Evolutionary conservation across 2,329 filamentous ascomycete species (phyloP).

Genomic region (Sclerotinia minor): DNA sequence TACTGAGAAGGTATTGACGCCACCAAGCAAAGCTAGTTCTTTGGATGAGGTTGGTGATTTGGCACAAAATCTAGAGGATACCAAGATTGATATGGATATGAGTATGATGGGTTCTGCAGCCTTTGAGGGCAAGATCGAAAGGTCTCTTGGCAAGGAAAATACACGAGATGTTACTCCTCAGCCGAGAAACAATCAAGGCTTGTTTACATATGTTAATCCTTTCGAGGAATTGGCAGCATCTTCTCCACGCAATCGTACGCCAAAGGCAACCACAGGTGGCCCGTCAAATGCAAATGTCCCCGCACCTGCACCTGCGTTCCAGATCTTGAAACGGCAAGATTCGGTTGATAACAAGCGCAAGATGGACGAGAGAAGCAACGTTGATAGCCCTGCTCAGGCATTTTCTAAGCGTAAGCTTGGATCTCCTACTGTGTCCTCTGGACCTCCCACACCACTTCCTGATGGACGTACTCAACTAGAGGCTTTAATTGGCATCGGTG

Average conservation of each 20-base stretch:
- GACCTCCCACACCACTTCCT: constrained; percentile 37
- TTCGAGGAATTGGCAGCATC: constrained; percentile 69
- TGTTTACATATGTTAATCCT: constrained; percentile 72
- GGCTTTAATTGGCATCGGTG: constrained; percentile 40
- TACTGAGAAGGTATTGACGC: constrained; percentile 40
- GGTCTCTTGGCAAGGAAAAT: constrained; percentile 35
- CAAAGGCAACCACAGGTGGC: constrained; percentile 45
- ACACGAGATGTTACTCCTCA: constrained; percentile 23
- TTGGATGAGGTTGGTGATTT: constrained; percentile 42
- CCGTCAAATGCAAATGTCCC: constrained; percentile 42
- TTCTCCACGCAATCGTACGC: constrained; percentile 60
- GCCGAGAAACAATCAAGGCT: constrained; percentile 34
- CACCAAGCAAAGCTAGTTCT: constrained; percentile 45
- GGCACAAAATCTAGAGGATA: constrained; percentile 48
- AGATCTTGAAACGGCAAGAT: constrained; percentile 41
- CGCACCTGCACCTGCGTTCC: constrained; percentile 38
- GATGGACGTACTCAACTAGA: constrained; percentile 44
- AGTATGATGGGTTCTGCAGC: constrained; percentile 39
- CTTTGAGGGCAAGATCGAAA: constrained; percentile 26
- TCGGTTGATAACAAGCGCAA: constrained; percentile 39
- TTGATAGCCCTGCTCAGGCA: constrained; percentile 36
- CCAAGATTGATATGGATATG: constrained; percentile 43
- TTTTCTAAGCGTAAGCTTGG: constrained; percentile 38
- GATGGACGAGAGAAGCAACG: constrained; percentile 34
- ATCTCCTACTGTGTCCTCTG: constrained; percentile 33